phyloP scores from a whole-genome alignment of 805 yeast species.

The Metahyphopichia silvanorum region DNA sequence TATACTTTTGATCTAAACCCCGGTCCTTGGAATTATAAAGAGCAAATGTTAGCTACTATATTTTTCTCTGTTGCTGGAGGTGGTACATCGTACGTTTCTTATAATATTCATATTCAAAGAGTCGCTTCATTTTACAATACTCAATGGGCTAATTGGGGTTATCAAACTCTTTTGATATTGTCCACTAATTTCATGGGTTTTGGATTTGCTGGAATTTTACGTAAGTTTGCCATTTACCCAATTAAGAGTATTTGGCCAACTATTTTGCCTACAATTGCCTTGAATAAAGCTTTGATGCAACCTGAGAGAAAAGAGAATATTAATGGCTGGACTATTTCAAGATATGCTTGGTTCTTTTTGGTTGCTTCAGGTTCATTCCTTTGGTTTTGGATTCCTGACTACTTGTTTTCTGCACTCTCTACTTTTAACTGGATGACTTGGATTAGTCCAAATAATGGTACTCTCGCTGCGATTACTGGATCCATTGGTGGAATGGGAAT shows the following conservation, averaged over 20 bases:
- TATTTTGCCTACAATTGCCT: conserved; percentile 24
- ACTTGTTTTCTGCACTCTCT: conserved; percentile 39
- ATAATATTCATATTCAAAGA: conserved; percentile 19
- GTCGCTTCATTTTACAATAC: conserved; percentile 26
- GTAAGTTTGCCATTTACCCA: conserved; percentile 46
- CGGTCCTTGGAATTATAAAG: conserved; percentile 47
- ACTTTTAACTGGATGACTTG: conserved; percentile 56
- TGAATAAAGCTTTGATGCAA: conserved; percentile 22
- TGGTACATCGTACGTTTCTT: conserved; percentile 11
- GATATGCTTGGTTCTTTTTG: conserved; percentile 17
- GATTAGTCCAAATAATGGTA: conserved; percentile 50
- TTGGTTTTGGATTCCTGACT: conserved; percentile 46
- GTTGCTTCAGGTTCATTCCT: conserved; percentile 25
- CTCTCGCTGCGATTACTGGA: conserved; percentile 49
- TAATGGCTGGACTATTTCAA: conserved; percentile 29
- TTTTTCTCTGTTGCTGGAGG: conserved; percentile 20
- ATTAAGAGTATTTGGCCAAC: conserved; percentile 52
- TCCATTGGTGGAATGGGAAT: conserved; percentile 44
- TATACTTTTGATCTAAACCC: conserved; percentile 3
- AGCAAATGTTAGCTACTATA: conserved; percentile 61
- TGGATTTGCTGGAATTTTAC: conserved; percentile 28
- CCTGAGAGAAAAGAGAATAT: conserved; percentile 23
- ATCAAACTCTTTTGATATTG: conserved; percentile 18
- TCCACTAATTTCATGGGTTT: conserved; percentile 26
- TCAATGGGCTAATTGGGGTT: conserved; percentile 20